Base-by-base conservation (phyloP, 2,329 filamentous ascomycete species). In the Corynespora cassiicola region DNA sequence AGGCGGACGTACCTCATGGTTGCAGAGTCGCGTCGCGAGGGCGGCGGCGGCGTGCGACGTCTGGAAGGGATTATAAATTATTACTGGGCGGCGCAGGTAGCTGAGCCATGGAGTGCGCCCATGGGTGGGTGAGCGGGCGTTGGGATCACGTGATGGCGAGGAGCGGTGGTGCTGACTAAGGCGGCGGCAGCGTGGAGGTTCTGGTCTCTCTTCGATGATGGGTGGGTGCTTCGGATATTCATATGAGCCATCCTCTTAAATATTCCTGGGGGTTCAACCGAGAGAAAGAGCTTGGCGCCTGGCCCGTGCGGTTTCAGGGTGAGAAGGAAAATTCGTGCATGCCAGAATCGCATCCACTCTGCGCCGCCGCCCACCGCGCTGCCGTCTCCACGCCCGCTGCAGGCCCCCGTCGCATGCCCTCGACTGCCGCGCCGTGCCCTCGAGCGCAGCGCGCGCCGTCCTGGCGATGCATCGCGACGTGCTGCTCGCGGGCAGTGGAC, bases 221-320 rank as follows among this genome's bases (percentile, higher is more conserved):
- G 36, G 55, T 58, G 58, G 57, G 52, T 56, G 56, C 52, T 51
- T 52, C 52, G 50, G 54, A 48, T 61, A 58, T 60, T 52, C 52
- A 53, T 42, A 47, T 51, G 52, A 50, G 47, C 42, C 42, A 44
- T 36, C 45, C 45, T 44, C 49, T 50, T 52, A 52, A 52, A 54
- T 54, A 54, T 50, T 54, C 54, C 49, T 44, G 41, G 45, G 29
- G 40, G 36, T 45, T 42, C 49, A 50, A 48, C 50, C n/a, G 35
- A 36, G 47, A 42, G 37, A 44, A 50, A 44, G 30, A 49, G 36
- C 39, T 54, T 39, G 31, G 52, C 32, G 12, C 17, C 14, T 23
- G 15, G 51, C 47, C 38, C 54, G 51, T 32, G 44, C 47, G 51
- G 56, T 60, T 55, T 61, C 59, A 60, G 58, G 52, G 51, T 47